A percentile compares a stretch with the other conserved stretches of the same genome.
phyloP scores from a whole-genome alignment of 371 early-diverging fungal genomes.

The Syncephalis plumigaleata region DNA sequence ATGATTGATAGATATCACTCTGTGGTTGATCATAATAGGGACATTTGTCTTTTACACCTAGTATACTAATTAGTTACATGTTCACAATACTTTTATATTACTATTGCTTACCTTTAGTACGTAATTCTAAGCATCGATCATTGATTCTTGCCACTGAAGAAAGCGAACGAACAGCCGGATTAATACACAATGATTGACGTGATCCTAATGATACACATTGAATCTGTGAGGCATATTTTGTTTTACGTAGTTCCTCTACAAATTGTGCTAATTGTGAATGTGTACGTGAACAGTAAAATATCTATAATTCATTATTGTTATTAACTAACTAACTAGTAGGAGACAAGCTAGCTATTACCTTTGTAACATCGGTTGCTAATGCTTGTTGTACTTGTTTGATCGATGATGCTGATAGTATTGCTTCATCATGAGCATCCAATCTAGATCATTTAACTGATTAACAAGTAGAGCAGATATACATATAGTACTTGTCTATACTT shows the following conservation, averaged over 20 bases:
- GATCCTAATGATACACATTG: slow-evolving; percentile 64
- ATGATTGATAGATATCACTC: slow-evolving; percentile 1
- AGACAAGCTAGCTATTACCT: slow-evolving; percentile 2
- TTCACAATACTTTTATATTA: slow-evolving; percentile 28
- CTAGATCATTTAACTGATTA: slow-evolving; percentile 1
- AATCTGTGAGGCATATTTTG: slow-evolving; percentile 36
- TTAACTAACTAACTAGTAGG: slow-evolving; percentile 14
- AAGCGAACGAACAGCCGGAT: slow-evolving; percentile 34
- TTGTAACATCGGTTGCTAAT: neutral
- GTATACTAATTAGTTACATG: slow-evolving; percentile 1
- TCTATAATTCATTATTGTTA: slow-evolving; percentile 18
- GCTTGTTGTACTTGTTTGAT: neutral
- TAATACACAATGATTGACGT: slow-evolving; percentile 71
- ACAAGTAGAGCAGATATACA: neutral
- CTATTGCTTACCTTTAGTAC: too few relatives aligned
- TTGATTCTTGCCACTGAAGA: slow-evolving; percentile 35
- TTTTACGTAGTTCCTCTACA: slow-evolving; percentile 68
- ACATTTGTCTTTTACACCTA: neutral
- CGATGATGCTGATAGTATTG: too few relatives aligned
- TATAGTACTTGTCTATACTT: neutral
- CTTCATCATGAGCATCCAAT: neutral
- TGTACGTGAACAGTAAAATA: slow-evolving; percentile 72
- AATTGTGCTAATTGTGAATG: slow-evolving; percentile 93
- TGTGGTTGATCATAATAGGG: slow-evolving; percentile 9
- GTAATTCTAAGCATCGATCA: slow-evolving; percentile 56